Evolutionary conservation across 1,284 basidiomycete species (phyloP).

Genomic region (Sporisorium graminicola): DNA sequence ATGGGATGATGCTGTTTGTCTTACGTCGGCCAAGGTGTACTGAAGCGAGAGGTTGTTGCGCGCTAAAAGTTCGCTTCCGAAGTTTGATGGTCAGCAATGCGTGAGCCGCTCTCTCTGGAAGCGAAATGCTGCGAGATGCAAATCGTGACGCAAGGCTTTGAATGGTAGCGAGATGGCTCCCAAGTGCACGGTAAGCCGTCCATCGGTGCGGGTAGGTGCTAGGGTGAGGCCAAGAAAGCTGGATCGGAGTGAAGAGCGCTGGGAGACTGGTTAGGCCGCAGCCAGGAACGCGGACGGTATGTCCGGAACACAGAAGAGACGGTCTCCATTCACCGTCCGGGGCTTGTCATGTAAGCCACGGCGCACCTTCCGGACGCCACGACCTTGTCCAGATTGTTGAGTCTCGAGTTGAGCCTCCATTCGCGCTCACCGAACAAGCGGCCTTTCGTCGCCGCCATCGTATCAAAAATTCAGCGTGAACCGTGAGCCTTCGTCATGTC

Average conservation of each 20-base stretch:
- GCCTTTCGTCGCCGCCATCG: neutral
- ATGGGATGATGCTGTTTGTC: neutral
- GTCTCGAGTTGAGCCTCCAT: neutral
- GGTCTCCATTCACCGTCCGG: too few species aligned
- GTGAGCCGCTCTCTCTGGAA: too few species aligned
- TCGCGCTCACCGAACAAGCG: too few species aligned
- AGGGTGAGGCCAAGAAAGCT: neutral
- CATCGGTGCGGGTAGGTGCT: too few species aligned
- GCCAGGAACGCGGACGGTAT: too few species aligned
- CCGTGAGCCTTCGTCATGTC: neutral
- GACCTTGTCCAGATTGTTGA: neutral
- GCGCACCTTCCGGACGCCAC: neutral
- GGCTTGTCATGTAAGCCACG: conserved; percentile 1
- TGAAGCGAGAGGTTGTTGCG: too few species aligned
- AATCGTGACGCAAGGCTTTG: neutral
- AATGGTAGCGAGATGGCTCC: neutral
- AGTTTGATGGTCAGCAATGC: too few species aligned
- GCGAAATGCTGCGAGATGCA: neutral
- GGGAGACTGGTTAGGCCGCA: too few species aligned
- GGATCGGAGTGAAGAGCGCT: too few species aligned
- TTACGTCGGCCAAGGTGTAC: neutral
- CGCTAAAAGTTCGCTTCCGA: too few species aligned
- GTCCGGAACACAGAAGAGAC: too few species aligned
- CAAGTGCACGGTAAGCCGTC: neutral
- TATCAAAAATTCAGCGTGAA: neutral